A percentile compares a stretch with the other conserved stretches of the same genome.
Conservation (phyloP, 2,329 filamentous ascomycete species). For the Emericellopsis cladophorae region DNA sequence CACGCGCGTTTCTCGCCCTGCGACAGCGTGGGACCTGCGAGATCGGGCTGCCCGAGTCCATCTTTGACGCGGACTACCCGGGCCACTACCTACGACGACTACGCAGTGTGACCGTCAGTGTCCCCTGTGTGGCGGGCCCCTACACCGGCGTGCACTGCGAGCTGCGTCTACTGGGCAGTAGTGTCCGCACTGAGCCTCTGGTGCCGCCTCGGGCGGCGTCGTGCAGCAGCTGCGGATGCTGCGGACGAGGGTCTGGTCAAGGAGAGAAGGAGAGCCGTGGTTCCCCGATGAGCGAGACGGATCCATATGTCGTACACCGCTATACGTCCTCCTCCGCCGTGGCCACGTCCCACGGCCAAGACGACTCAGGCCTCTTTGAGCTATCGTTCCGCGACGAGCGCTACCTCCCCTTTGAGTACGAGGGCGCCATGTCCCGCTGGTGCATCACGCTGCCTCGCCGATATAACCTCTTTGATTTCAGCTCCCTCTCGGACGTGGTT, state of each 20-base stretch:
- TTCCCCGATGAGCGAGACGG: background rate
- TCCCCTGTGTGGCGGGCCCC: slow-evolving; percentile 16
- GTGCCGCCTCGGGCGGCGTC: slow-evolving; percentile 2
- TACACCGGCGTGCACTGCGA: slow-evolving; percentile 14
- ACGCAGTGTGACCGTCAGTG: slow-evolving; percentile 15
- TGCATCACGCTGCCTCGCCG: slow-evolving; percentile 12
- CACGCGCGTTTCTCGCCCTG: slow-evolving; percentile 3
- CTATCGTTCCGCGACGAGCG: slow-evolving; percentile 13
- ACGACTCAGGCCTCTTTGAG: slow-evolving; percentile 20
- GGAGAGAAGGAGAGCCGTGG: background rate
- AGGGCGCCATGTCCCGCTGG: slow-evolving; percentile 18
- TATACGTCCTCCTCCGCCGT: slow-evolving; percentile 8
- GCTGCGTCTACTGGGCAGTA: slow-evolving; percentile 3
- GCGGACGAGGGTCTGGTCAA: no score
- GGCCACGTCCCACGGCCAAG: slow-evolving; percentile 5
- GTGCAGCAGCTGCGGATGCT: no score
- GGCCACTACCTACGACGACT: slow-evolving; percentile 25
- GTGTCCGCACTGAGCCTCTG: slow-evolving; percentile 4
- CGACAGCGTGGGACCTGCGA: background rate
- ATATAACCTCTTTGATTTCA: slow-evolving; percentile 15
- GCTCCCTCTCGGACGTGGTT: slow-evolving; percentile 17
- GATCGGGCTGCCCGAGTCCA: slow-evolving; percentile 14
- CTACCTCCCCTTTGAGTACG: slow-evolving; percentile 23
- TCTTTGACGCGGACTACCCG: slow-evolving; percentile 24
- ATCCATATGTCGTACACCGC: slow-evolving; percentile 7